Base-by-base conservation (phyloP, 441 rosid genomes). In the Macaranga tanarius region DNA sequence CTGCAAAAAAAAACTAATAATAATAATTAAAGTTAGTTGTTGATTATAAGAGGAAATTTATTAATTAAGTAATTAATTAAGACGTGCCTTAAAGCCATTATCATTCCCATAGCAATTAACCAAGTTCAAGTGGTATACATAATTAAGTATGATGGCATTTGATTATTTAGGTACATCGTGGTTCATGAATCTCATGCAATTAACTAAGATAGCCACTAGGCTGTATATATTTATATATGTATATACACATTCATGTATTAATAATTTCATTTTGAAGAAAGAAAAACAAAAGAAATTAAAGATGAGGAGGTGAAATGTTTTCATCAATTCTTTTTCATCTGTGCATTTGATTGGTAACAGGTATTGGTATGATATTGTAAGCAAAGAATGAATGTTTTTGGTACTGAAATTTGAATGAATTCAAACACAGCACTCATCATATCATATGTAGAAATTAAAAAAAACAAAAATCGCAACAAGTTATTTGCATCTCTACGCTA, bases 161-260 rank as follows among this genome's bases (percentile, higher is more conserved):
- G 15, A 17, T 11, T 13, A 0, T 8, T 40, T n/a, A 8, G 8
- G 9, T 38, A 23, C 6, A 17, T 50, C 16, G 45, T 62, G 62
- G 38, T 20, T 44, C 42, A 52, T 69, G 72, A 52, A 42, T 22
- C 34, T 69, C 52, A 40, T 69, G 63, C 63, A 69, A 3, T 34
- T 34, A 34, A 69, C 56, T 56, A 69, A 56, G 19, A 69, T 62
- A 56, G 16, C 72, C 72, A 69, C 72, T 69, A 42, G 15, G 50
- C 50, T 3, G 2, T 6, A 31, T 17, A 34, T 60, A 28, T 23
- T 4, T 56, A 56, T 10, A 57, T 23, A 57, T 61, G 13, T 61
- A 61, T 28, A 28, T 28, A 61, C 28, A 13, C 26, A 34, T 42
- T 8, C 16, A 62, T 62, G 40, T 42, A 64, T 42, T 9, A 10